Percentiles rank a stretch among this genome's conserved stretches.
These are phyloP conservation scores for Eucalyptus virginea DNA, from an alignment of 345 rosid species.

Conservation along the genomic window DNA sequence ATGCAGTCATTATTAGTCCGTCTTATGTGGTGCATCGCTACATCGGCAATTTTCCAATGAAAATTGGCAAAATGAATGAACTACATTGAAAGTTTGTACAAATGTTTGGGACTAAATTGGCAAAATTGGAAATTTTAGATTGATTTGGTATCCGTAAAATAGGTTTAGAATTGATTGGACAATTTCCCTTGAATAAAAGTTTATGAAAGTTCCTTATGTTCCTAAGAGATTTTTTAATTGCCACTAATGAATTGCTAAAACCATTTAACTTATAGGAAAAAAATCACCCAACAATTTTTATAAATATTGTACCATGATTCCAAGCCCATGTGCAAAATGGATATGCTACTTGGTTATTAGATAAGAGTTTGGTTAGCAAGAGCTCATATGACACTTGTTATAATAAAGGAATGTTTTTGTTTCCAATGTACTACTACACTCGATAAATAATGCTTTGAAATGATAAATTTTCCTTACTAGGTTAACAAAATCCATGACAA, in stretches of 20 bases:
- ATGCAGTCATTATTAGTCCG: not conserved
- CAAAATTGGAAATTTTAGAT: not conserved
- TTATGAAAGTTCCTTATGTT: not conserved
- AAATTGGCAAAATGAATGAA: no score
- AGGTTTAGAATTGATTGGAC: not conserved
- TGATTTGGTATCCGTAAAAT: rapidly evolving
- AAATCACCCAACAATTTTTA: not conserved
- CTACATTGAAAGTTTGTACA: not conserved
- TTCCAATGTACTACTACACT: not conserved
- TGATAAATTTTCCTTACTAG: not conserved
- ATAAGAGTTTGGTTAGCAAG: not conserved
- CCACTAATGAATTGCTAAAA: not conserved
- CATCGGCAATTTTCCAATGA: not conserved
- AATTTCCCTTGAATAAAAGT: not conserved
- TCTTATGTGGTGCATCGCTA: not conserved
- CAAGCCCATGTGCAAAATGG: not conserved
- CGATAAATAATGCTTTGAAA: not conserved
- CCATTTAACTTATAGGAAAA: not conserved
- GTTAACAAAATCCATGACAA: not conserved
- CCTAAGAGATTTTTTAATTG: not conserved
- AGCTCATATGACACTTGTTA: not conserved
- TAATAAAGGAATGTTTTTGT: not conserved
- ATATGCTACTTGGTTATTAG: not conserved
- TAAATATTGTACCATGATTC: not conserved
- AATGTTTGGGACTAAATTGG: no score